phyloP scores from a whole-genome alignment of 129 eudicot genomes.

The Calendula officinalis region DNA sequence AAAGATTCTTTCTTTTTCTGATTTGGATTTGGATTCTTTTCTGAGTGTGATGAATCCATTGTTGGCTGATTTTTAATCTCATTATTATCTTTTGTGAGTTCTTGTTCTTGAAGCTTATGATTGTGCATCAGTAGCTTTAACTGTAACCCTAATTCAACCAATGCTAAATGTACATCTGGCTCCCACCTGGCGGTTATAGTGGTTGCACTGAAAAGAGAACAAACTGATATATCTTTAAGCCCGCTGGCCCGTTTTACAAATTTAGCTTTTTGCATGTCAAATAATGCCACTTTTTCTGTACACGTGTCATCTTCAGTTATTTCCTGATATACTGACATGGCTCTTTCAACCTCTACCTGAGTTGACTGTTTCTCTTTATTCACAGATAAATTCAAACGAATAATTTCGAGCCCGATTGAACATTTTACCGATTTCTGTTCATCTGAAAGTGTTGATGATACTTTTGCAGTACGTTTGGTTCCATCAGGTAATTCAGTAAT shows the following conservation, averaged over 20 bases:
- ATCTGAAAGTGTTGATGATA: constrained; percentile 56
- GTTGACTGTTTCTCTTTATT: constrained; percentile 74
- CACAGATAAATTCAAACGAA: constrained; percentile 56
- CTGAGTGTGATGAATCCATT: constrained; percentile 31
- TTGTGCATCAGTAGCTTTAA: constrained; percentile 60
- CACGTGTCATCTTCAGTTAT: constrained; percentile 39
- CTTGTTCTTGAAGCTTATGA: constrained; percentile 57
- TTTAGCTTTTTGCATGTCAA: constrained; percentile 86
- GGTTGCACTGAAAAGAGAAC: constrained; percentile 93
- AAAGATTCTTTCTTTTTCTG: constrained; percentile 74
- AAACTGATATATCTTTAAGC: constrained; percentile 72
- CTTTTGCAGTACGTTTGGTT: constrained; percentile 65
- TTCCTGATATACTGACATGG: constrained; percentile 67
- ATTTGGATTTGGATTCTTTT: constrained; percentile 48
- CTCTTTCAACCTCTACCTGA: constrained; percentile 79
- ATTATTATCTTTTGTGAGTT: constrained; percentile 23
- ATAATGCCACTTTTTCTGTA: constrained; percentile 51
- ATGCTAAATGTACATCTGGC: constrained; percentile 85
- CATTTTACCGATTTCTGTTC: constrained; percentile 54
- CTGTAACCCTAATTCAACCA: constrained; percentile 66
- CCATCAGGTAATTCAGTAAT: constrained; percentile 66
- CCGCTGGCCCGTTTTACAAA: constrained; percentile 70
- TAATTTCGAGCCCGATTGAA: constrained; percentile 67
- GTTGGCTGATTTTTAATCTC: constrained; percentile 44
- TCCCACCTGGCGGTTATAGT: constrained; percentile 86